phyloP scores from a whole-genome alignment of 108 stramenopile species.

The Craspedostauros australis region DNA sequence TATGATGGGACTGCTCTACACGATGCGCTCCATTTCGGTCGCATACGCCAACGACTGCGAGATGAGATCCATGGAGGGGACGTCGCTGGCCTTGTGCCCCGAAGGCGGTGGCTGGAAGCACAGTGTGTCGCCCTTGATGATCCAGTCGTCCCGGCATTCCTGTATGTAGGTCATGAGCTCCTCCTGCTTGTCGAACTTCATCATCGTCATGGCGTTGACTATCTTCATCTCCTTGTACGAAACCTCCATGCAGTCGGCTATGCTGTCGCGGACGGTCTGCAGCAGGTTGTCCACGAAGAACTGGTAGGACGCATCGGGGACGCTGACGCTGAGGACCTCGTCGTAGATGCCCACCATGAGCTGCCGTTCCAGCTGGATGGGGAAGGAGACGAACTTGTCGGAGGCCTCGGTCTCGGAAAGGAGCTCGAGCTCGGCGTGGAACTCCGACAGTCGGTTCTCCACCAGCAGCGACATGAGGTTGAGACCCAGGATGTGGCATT shows the following conservation, averaged over 20 bases:
- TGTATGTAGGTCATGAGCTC: slow-evolving; percentile 70
- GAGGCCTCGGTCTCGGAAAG: slow-evolving; percentile 63
- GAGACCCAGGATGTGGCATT: slow-evolving; percentile 71
- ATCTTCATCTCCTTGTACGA: slow-evolving; percentile 62
- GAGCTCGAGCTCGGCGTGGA: slow-evolving; percentile 85
- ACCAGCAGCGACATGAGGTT: slow-evolving; percentile 84
- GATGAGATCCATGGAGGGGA: slow-evolving; percentile 79
- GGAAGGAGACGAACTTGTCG: slow-evolving; percentile 61
- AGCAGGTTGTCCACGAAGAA: slow-evolving; percentile 74
- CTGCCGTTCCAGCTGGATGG: slow-evolving; percentile 77
- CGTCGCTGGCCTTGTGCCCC: slow-evolving; percentile 60
- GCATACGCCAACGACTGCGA: slow-evolving; percentile 80
- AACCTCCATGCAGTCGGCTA: slow-evolving; percentile 86
- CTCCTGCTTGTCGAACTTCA: slow-evolving; percentile 62
- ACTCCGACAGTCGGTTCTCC: slow-evolving; percentile 84
- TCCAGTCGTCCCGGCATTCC: slow-evolving; percentile 81
- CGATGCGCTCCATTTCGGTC: slow-evolving; percentile 88
- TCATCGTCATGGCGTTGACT: slow-evolving; percentile 63
- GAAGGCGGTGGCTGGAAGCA: slow-evolving; percentile 57
- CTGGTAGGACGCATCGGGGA: slow-evolving; percentile 71
- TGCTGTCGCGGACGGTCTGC: slow-evolving; percentile 77
- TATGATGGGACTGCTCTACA: too few relatives aligned
- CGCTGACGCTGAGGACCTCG: slow-evolving; percentile 54
- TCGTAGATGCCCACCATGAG: slow-evolving; percentile 85
- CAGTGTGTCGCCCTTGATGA: slow-evolving; percentile 36